Evolutionary conservation across 192 early-diverging fungal species (phyloP).

Genomic region (Entophlyctis helioformis): DNA sequence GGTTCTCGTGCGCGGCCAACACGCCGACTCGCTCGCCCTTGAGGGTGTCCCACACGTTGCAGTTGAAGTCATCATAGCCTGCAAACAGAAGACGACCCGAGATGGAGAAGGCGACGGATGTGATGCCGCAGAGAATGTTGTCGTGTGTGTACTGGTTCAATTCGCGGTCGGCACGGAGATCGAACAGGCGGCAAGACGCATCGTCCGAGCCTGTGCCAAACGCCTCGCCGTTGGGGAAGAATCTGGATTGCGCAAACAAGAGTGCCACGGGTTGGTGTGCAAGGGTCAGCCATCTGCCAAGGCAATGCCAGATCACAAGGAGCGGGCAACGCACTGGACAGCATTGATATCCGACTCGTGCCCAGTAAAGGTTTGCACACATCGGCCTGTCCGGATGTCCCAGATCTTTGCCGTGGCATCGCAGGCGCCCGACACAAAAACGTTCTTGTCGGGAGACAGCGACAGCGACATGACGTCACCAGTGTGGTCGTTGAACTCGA

Average conservation of each 20-base stretch:
- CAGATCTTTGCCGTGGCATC: conserved; percentile 97
- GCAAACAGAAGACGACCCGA: conserved; percentile 95
- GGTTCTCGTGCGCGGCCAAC: conserved; percentile 88
- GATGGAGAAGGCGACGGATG: conserved; percentile 93
- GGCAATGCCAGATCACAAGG: no score
- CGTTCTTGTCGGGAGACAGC: conserved; percentile 81
- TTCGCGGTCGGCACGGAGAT: conserved; percentile 95
- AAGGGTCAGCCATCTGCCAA: not conserved
- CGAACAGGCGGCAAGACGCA: conserved; percentile 94
- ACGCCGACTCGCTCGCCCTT: conserved; percentile 91
- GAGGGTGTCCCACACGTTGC: conserved; percentile 99
- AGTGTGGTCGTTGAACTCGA: conserved; percentile 96
- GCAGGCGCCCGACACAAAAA: conserved; percentile 97
- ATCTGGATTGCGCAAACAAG: conserved; percentile 36
- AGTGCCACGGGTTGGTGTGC: not conserved
- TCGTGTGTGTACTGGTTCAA: conserved; percentile 97
- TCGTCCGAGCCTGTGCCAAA: conserved; percentile 98
- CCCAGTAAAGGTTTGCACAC: conserved; percentile 96
- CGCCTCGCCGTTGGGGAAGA: conserved; percentile 98
- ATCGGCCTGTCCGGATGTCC: conserved; percentile 93
- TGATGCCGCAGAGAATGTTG: conserved; percentile 97
- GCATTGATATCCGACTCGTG: conserved; percentile 99
- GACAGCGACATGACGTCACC: conserved; percentile 99
- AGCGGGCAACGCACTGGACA: conserved; percentile 58
- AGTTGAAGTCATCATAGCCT: conserved; percentile 98